These are phyloP conservation scores for Eragrostis tef DNA, from an alignment of 202 grass and related monocot genomes.

Conservation along the genomic window DNA sequence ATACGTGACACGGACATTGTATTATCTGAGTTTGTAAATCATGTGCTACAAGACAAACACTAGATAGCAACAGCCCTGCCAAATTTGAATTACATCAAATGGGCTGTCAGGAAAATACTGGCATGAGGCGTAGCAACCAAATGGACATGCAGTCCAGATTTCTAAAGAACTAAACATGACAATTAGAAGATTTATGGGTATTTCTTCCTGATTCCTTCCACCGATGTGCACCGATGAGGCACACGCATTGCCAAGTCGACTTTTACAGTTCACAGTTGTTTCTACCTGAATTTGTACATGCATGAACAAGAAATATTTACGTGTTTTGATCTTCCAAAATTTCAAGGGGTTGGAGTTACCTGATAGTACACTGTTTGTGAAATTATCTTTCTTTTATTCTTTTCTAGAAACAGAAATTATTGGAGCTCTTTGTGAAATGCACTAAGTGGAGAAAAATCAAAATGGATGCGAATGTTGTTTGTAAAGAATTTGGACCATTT, in stretches of 20 bases:
- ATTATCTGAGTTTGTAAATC: neutral
- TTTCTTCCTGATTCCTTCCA: neutral
- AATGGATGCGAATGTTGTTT: neutral
- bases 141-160: neutral
- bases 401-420: neutral
- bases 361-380: neutral
- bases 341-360: neutral
- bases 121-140: neutral
- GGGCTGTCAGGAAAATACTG: neutral
- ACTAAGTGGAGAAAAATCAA: neutral
- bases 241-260: neutral
- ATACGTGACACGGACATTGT: neutral
- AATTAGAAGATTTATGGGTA: neutral
- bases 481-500: neutral
- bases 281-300: neutral
- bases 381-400: neutral
- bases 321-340: neutral
- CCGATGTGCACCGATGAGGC: neutral
- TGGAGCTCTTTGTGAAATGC: neutral
- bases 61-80: neutral
- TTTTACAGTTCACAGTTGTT: neutral
- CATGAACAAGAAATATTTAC: neutral
- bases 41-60: neutral
- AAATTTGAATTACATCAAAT: conserved; percentile 15
- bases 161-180: conserved; percentile 9